Base-by-base conservation (phyloP, 306 rosid genomes). In the Urtica urens region DNA sequence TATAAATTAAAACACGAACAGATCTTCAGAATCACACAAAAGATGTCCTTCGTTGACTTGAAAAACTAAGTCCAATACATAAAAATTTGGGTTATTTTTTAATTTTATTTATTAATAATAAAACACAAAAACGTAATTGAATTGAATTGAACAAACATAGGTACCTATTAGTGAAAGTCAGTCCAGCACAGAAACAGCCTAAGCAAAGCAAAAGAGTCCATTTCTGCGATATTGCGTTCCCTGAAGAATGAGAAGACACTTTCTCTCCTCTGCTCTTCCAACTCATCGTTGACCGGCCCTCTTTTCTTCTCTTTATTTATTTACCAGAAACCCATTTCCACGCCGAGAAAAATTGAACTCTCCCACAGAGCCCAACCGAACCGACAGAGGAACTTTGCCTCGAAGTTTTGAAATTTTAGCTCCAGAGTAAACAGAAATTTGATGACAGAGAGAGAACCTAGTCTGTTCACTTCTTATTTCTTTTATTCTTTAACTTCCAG, bases 91-190 rank as follows among this genome's bases (percentile, higher is more conserved):
- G n/a, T n/a, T n/a, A n/a, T n/a, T n/a, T n/a, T n/a, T n/a, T n/a
- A n/a, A n/a, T n/a, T n/a, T n/a, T n/a, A n/a, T n/a, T n/a, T n/a
- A n/a, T n/a, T n/a, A n/a, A n/a, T n/a, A n/a, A n/a, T n/a, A n/a
- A n/a, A n/a, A n/a, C n/a, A n/a, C n/a, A n/a, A n/a, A n/a, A n/a
- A n/a, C n/a, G n/a, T n/a, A n/a, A n/a, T n/a, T n/a, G n/a, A n/a
- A n/a, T n/a, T n/a, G n/a, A 28, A 28, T 28, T 28, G 33, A 28
- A 4, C 33, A 28, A 31, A 13, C 19, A 12, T 14, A 41, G 17
- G 5, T 58, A 90, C 99, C 95, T 81, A 66, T 75, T 77, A 30
- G 94, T 85, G 80, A 92, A 85, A 62, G 85, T 42, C 85, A 92
- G 61, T 30, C 99, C 99, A 55, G 75, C 80, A 71, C 92, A 85